Evolutionary conservation across 2,329 filamentous ascomycete species (phyloP), one percentile per base, ranked within the genome.

Genomic region (Nothophaeocryptopus gaeumannii): DNA sequence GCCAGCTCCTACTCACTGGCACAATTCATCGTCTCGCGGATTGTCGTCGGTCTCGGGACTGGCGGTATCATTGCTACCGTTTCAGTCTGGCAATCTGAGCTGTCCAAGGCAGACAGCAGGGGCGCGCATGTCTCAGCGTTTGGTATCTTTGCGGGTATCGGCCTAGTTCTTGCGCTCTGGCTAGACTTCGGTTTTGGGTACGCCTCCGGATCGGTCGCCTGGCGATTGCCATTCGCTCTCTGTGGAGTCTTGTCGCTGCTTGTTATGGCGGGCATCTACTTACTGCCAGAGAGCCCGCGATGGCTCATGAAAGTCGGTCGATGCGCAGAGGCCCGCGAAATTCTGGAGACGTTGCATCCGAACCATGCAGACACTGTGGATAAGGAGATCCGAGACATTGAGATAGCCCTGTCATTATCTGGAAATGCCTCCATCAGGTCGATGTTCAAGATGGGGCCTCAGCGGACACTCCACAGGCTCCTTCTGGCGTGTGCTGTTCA

Each of bases 301-400:
- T 61, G 56, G 55, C 20, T 46, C 7, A 39, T 14, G n/a, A 13
- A 32, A 13, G 15, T 33, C 16, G 35, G 35, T 3, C 12, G 20
- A 15, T 8, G 14, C 20, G 13, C 34, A 20, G 34, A 35, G 30
- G 31, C 34, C 5, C 20, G 75, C 78, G 1, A 71, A 83, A 2
- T 74, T 82, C 59, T 83, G 79, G 1, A 73, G 74, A 44, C 81
- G 81, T 51, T 81, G 80, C 67, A 83, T 80, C 42, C 42, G 4
- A 35, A 16, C 13, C 32, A 45, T 20, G 32, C 32, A 29, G 33
- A 45, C n/a, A 35, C 33, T 36, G 42, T 45, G 12, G 42, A 45
- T 16, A 45, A 45, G 34, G 42, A 45, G 5, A 29, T 45, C 12
- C 32, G 34, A 15, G 34, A 45, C n/a, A 45, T 45, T 16, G 34